Evolutionary conservation across 2,329 filamentous ascomycete species (phyloP).

Genomic region (Beauveria sp.): DNA sequence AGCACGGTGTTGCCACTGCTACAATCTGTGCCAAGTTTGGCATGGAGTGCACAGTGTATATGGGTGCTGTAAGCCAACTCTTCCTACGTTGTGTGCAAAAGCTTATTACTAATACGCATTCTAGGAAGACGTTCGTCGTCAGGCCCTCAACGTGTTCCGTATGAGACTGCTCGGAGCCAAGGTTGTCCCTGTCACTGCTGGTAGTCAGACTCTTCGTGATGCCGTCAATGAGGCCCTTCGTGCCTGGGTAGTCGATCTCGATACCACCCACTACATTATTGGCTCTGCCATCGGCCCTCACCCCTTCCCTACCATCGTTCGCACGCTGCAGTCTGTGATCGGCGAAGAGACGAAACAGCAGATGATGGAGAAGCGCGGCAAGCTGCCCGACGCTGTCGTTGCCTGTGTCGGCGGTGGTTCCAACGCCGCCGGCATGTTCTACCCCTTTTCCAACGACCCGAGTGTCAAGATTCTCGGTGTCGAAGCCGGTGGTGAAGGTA

Average conservation of each 20-base stretch:
- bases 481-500: slow-evolving; percentile 87
- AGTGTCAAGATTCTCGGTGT: slow-evolving; percentile 86
- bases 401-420: slow-evolving; percentile 93
- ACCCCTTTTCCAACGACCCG: slow-evolving; percentile 81
- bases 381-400: slow-evolving; percentile 91
- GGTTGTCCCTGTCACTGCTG: slow-evolving; percentile 88
- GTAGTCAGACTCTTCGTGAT: slow-evolving; percentile 73
- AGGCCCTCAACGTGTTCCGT: slow-evolving; percentile 96
- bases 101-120: slow-evolving; percentile 17
- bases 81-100: neutral
- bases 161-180: slow-evolving; percentile 93
- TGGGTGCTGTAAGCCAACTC: slow-evolving; percentile 62
- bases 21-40: slow-evolving; percentile 97
- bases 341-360: slow-evolving; percentile 90
- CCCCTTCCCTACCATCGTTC: slow-evolving; percentile 94
- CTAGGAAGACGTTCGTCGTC: slow-evolving; percentile 82
- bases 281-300: slow-evolving; percentile 96
- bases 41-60: slow-evolving; percentile 96
- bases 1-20: slow-evolving; percentile 95
- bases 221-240: slow-evolving; percentile 94
- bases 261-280: slow-evolving; percentile 96
- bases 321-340: slow-evolving; percentile 96
- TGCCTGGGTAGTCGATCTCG: slow-evolving; percentile 86
- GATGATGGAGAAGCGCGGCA: slow-evolving; percentile 75
- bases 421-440: slow-evolving; percentile 97